A percentile compares a stretch with the other conserved stretches of the same genome.
Evolutionary conservation across 2,329 filamentous ascomycete genomes (phyloP).

Genomic region (Cercospora sojina): DNA sequence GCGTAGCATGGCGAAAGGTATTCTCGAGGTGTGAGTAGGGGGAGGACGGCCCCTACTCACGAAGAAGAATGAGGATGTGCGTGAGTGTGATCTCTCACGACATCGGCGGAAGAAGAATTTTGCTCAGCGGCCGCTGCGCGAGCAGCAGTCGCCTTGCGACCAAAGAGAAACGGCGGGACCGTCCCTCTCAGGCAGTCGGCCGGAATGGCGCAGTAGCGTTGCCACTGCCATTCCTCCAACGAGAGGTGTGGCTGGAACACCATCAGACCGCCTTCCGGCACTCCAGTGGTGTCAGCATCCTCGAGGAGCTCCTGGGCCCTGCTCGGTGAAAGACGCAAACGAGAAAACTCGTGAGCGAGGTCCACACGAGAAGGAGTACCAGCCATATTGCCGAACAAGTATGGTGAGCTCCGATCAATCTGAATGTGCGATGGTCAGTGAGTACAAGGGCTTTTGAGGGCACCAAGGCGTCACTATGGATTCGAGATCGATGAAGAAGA

Average conservation of each 20-base stretch:
- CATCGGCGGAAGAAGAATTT: neutral
- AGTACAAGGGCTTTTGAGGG: neutral
- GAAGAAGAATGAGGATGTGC: neutral
- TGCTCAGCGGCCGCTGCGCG: neutral
- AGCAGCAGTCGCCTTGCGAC: neutral
- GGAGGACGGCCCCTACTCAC: neutral
- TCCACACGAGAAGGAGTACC: neutral
- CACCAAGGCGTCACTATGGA: neutral
- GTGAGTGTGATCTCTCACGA: neutral
- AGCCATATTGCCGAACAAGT: neutral
- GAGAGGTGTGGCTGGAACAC: neutral
- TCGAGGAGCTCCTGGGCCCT: neutral
- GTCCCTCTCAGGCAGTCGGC: neutral
- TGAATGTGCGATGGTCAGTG: neutral
- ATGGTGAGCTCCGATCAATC: neutral
- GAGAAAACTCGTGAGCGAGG: neutral
- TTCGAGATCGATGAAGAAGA: neutral
- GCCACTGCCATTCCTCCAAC: neutral
- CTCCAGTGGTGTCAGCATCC: neutral
- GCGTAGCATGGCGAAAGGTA: neutral
- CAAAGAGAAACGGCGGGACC: neutral
- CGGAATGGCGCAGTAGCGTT: neutral
- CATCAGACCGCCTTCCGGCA: neutral
- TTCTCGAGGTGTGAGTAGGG: neutral
- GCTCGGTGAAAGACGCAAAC: neutral